Conservation (phyloP, 495 filamentous ascomycete genomes). For the Pseudoneurospora amorphoporcata region DNA sequence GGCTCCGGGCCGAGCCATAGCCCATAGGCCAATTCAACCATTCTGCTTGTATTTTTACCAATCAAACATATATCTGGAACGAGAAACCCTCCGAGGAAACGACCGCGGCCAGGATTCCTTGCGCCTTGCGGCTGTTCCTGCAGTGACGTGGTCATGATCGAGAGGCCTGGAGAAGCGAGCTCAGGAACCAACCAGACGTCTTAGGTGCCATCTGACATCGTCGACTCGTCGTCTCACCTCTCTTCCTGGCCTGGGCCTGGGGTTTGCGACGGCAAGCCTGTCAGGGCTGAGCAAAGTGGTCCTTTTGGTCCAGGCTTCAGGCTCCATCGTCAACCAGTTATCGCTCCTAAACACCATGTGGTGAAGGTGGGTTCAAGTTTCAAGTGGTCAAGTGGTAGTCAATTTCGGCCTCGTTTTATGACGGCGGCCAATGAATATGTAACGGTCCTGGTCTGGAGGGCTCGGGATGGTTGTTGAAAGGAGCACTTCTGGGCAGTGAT, state of each 20-base stretch:
- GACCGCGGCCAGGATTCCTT: not conserved
- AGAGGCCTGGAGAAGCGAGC: constrained; percentile 1
- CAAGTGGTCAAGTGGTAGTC: not conserved
- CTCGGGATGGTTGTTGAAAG: not conserved
- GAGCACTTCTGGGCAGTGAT: not conserved
- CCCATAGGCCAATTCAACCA: not conserved
- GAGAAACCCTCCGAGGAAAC: constrained; percentile 7
- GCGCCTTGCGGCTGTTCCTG: not conserved
- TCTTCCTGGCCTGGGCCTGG: not conserved
- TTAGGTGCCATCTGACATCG: not conserved
- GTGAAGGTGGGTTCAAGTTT: not conserved
- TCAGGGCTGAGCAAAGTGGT: not conserved
- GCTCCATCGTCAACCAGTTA: not conserved
- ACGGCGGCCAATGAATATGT: not conserved
- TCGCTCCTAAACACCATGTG: not conserved
- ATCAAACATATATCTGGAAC: not conserved
- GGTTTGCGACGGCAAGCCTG: not conserved
- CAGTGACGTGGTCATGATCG: constrained; percentile 11
- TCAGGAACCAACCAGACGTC: constrained; percentile 3
- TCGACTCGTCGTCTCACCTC: not conserved
- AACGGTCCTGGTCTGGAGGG: not conserved
- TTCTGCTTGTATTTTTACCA: not conserved
- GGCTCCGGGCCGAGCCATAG: not conserved
- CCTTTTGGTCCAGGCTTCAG: not conserved
- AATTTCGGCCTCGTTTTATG: not conserved